Base-by-base conservation (phyloP, 805 yeast genomes). In the Diddensiella caesifluorescens region DNA sequence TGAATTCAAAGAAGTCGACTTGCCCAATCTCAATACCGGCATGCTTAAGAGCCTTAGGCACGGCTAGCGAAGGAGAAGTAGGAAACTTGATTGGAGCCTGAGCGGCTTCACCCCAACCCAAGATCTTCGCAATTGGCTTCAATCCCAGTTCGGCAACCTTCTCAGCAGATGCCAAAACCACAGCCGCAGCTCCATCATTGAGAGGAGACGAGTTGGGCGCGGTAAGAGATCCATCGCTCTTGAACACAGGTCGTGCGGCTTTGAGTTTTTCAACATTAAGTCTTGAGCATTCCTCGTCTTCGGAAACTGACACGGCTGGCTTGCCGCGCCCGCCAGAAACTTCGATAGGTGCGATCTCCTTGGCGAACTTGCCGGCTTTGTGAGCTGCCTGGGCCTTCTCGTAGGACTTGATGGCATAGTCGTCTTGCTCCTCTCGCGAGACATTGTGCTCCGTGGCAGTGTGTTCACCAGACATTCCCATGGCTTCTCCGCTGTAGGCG, bases 41-140 rank as follows among this genome's bases (percentile, higher is more conserved):
- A 59, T 81, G 92, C 67, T 86, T 83, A 59, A 92, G 73, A 29
- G 97, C 97, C 74, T 89, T 90, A 68, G 96, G 96, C 56, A 90
- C 79, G 41, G 98, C 96, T 60, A 88, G 71, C 26, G 95, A 69
- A 52, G 99, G 98, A 22, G 97, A 88, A 67, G 92, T 83, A 42
- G 98, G 90, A 75, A 92, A 92, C 69, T 89, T 94, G 55, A 83
- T 75, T 52, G 99, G 98, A 33, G 79, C 79, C 64, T 87, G 89
- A 44, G 95, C 98, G 58, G 97, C 97, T 64, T 92, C 99, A 67
- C 95, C 98, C 95, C 95, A 90, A 47, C 96, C 95, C 41, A 75
- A 62, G 56, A 92, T 81, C 64, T 79, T 79, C 47, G 96, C 97
- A 49, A 92, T 63, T 50, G 99, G 98, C 62, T 72, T 87, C 60